phyloP scores from a whole-genome alignment of 768 basidiomycete genomes.

The Pluteus cervinus region DNA sequence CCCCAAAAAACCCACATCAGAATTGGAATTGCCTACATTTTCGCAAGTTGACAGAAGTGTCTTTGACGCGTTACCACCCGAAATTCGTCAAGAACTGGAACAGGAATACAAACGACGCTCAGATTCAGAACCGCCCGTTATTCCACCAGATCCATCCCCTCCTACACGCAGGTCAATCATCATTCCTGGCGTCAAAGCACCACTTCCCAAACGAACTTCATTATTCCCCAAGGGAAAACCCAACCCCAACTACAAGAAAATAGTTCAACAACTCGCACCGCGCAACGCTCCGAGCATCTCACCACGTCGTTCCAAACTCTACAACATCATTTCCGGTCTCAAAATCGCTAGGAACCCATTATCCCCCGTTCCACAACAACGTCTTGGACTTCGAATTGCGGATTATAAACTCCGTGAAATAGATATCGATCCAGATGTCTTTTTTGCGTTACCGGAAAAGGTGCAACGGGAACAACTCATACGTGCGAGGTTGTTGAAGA shows the following conservation, averaged over 20 bases:
- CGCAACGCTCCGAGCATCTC: conserved; percentile 35
- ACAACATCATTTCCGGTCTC: conserved; percentile 25
- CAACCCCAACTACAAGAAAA: conserved; percentile 42
- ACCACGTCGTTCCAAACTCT: conserved; percentile 24
- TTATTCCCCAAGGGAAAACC: conserved; percentile 24
- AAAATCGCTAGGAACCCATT: no score
- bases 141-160: conserved; percentile 8
- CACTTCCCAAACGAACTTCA: conserved; percentile 10
- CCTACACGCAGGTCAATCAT: no score
- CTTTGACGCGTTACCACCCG: conserved; percentile 63
- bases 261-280: conserved; percentile 61
- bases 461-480: conserved; percentile 73
- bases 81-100: conserved; percentile 65
- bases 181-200: no score
- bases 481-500: conserved; percentile 45
- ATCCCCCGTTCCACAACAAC: no score
- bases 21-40: conserved; percentile 54
- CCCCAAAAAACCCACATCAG: neutral
- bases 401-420: conserved; percentile 56
- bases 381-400: conserved; percentile 36
- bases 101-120: conserved; percentile 60
- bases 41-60: conserved; percentile 73
- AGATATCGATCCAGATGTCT: conserved; percentile 72
- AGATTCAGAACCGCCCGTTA: conserved; percentile 31
- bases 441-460: conserved; percentile 52